Base-by-base conservation (phyloP, 176 grass and related monocot genomes). In the Neostapfia colusana region DNA sequence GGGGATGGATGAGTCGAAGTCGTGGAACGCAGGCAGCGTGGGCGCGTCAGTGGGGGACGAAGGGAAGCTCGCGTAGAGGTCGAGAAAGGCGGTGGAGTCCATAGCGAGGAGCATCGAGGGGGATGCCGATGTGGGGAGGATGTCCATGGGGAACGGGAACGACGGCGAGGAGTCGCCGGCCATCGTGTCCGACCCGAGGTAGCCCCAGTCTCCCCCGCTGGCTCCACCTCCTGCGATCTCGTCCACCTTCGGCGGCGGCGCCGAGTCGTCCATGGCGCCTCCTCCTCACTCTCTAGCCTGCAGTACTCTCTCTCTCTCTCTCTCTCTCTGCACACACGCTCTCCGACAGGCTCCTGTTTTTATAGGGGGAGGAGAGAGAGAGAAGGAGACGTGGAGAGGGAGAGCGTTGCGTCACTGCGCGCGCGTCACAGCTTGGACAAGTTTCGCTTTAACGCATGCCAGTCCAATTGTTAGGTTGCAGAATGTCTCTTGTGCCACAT, bases 31-130 rank as follows among this genome's bases (percentile, higher is more conserved):
- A 64, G 80, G 72, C 57, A 77, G 68, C 63, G 65, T 8, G 1
- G 85, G 25, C 80, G 63, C 70, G 51, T 7, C 55, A 78, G 42
- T 62, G 79, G 82, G 83, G 56, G 82, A 86, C 20, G 82, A 76
- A 4, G 82, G 79, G 70, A 81, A 85, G 54, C 75, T 63, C 0
- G 62, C 44, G 39, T 81, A 67, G 61, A 90, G 70, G 63, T 90
- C 91, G 82, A 88, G 82, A 43, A 83, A 38, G 36, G 77, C 31
- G 34, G 82, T 53, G 13, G 75, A 24, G 53, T 89, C 83, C 88
- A 82, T 86, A 68, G 74, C 68, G 67, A 86, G 79, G 54, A 85
- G 67, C 74, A 82, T 39, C 58, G 84, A 87, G 21, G 80, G 58
- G 17, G 84, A 62, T 1, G 45, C 18, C 46, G 73, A 62, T 60